These are phyloP conservation scores for Trebouxia sp. DNA, from an alignment of 139 green algal species.

Conservation along the genomic window DNA sequence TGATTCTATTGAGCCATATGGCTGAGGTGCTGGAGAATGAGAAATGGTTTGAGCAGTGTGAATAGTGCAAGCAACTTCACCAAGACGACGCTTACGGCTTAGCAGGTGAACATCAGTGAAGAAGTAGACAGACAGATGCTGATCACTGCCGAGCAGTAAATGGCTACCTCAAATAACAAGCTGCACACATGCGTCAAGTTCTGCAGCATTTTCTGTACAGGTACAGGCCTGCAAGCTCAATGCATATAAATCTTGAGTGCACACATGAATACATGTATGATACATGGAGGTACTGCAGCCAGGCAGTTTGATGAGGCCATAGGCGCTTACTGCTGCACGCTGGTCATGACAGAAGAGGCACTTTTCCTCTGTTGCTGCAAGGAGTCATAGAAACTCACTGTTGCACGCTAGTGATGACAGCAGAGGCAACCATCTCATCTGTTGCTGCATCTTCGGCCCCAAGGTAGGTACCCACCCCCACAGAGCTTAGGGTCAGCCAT, in stretches of 20 bases:
- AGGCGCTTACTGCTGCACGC: not conserved
- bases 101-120: too few species aligned
- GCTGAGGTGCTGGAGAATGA: not conserved
- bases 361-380: too few species aligned
- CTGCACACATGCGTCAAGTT: too few species aligned
- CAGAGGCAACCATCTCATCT: constrained; percentile 54
- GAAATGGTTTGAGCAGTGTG: not conserved
- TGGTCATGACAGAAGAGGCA: too few species aligned
- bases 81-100: too few species aligned
- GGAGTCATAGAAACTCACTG: not conserved
- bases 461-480: constrained; percentile 76
- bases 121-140: too few species aligned
- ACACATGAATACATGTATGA: not conserved
- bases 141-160: too few species aligned
- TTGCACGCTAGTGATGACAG: constrained; percentile 26
- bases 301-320: not conserved
- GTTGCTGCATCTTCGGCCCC: constrained; percentile 56
- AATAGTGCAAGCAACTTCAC: too few species aligned
- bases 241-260: too few species aligned
- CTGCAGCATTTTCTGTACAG: not conserved
- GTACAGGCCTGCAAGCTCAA: not conserved
- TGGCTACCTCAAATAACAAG: too few species aligned
- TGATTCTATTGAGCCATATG: not conserved
- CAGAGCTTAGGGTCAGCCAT: constrained; percentile 49
- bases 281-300: not conserved